phyloP scores from a whole-genome alignment of 2,329 filamentous ascomycete genomes.

The Penicillium sp. region DNA sequence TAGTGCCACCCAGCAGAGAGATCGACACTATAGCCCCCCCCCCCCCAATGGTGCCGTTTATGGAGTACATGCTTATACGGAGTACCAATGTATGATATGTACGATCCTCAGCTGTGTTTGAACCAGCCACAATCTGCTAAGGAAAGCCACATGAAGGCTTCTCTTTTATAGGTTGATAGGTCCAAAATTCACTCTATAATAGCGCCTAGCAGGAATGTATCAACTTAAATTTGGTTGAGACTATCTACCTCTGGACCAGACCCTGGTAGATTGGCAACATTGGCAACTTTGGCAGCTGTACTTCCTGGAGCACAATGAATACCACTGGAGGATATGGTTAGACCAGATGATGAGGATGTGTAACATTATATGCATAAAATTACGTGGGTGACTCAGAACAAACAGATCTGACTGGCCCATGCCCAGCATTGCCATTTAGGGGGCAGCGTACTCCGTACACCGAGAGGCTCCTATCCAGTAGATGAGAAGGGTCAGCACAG shows the following conservation, averaged over 20 bases:
- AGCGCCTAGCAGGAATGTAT: background rate
- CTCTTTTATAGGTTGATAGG: background rate
- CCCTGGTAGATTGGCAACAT: background rate
- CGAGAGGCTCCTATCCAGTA: background rate
- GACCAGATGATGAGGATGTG: constrained; percentile 9
- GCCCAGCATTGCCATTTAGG: background rate
- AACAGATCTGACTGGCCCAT: constrained; percentile 1
- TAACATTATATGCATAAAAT: constrained; percentile 1
- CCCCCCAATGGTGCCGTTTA: background rate
- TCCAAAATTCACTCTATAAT: background rate
- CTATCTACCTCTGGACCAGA: background rate
- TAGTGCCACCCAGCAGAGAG: background rate
- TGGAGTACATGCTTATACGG: background rate
- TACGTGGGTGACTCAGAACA: background rate
- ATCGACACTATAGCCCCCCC: background rate
- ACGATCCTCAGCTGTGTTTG: background rate
- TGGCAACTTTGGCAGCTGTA: background rate
- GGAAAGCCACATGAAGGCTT: background rate
- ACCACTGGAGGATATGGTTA: background rate
- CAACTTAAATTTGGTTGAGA: background rate
- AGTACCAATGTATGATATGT: no score
- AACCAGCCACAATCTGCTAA: background rate
- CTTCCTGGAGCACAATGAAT: background rate
- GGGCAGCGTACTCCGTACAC: background rate
- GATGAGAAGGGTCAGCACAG: background rate